Evolutionary conservation across 495 filamentous ascomycete species (phyloP).

Genomic region (Podospora sp.): DNA sequence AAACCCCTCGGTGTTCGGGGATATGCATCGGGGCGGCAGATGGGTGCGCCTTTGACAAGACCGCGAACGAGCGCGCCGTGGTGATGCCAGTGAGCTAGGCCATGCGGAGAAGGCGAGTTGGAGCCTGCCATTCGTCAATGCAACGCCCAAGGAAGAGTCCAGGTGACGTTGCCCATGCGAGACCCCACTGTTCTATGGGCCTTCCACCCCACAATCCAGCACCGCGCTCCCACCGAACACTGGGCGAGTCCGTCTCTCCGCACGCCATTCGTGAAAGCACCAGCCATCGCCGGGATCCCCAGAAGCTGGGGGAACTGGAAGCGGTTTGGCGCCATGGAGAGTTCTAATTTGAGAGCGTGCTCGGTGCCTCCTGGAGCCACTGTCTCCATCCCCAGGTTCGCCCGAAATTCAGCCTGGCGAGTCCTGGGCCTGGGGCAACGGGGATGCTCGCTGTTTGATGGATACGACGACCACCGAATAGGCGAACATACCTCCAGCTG

Average conservation of each 20-base stretch:
- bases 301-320: not conserved
- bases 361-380: not conserved
- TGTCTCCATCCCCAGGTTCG: not conserved
- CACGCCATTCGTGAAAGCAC: not conserved
- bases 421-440: not conserved
- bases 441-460: not conserved
- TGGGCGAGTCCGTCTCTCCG: not conserved
- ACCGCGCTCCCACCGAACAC: not conserved
- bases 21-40: conserved; percentile 17
- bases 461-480: not conserved
- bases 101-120: not conserved
- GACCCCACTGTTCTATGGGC: conserved; percentile 12
- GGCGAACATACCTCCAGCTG: no score
- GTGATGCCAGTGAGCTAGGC: not conserved
- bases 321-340: not conserved
- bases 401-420: not conserved
- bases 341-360: not conserved
- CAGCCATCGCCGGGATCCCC: not conserved
- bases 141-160: conserved; percentile 2
- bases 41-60: not conserved
- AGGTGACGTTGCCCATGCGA: conserved; percentile 12
- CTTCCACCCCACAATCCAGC: not conserved
- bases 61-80: not conserved
- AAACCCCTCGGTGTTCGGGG: conserved; percentile 16
- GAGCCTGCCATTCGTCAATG: conserved; percentile 13